phyloP scores from a whole-genome alignment of 2,329 filamentous ascomycete species.

The Pseudocercospora pini-densiflorae region DNA sequence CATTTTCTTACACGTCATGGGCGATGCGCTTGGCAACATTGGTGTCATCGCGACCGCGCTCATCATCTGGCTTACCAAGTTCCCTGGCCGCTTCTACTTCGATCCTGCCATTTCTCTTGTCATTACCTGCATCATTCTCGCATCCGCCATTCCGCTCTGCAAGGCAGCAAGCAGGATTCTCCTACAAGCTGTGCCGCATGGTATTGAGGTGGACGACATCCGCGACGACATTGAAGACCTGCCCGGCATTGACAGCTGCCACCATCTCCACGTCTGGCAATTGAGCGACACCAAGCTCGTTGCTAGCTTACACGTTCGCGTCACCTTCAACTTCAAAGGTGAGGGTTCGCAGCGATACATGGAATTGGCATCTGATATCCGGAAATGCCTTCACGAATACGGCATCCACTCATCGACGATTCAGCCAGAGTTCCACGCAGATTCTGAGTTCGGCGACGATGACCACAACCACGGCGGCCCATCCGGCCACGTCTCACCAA shows the following conservation, averaged over 20 bases:
- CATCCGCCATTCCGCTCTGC: constrained; percentile 77
- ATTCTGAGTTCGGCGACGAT: constrained; percentile 43
- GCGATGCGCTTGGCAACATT: constrained; percentile 83
- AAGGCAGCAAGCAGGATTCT: constrained; percentile 83
- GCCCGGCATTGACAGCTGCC: constrained; percentile 84
- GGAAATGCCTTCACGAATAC: constrained; percentile 89
- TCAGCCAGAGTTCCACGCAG: constrained; percentile 76
- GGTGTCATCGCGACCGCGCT: constrained; percentile 83
- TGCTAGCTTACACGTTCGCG: constrained; percentile 90
- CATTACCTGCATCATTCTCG: constrained; percentile 79
- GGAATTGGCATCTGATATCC: constrained; percentile 79
- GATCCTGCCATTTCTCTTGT: constrained; percentile 92
- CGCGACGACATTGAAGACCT: constrained; percentile 87
- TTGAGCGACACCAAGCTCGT: constrained; percentile 93
- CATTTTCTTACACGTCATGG: constrained; percentile 72
- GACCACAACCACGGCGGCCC: constrained; percentile 37
- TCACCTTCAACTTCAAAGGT: constrained; percentile 85
- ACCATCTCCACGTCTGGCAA: constrained; percentile 98
- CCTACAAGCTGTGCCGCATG: constrained; percentile 89
- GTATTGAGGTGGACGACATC: constrained; percentile 86
- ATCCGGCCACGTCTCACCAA: constrained; percentile 35
- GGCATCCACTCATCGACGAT: constrained; percentile 98
- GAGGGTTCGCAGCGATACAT: constrained; percentile 80
- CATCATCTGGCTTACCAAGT: constrained; percentile 89
- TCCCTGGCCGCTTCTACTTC: constrained; percentile 80